Percentiles rank a stretch among this genome's conserved stretches.
Conservation (phyloP, 352 stramenopile genomes). For the Globisporangium polare region DNA sequence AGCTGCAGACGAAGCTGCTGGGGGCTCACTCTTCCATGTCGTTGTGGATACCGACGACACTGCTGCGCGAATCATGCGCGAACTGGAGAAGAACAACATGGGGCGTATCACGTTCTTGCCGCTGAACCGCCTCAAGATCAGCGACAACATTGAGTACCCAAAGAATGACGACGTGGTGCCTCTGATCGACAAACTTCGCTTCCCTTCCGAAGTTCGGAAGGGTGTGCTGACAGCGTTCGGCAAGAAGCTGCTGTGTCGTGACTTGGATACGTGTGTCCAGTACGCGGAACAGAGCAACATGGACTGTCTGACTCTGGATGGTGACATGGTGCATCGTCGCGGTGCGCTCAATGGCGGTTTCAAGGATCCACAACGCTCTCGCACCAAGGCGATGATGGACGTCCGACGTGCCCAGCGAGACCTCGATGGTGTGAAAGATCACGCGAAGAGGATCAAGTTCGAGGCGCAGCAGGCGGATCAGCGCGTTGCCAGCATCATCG, state of each 20-base stretch:
- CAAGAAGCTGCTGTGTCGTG: constrained; percentile 95
- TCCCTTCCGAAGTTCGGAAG: constrained; percentile 77
- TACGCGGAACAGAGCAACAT: constrained; percentile 87
- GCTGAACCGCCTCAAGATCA: constrained; percentile 88
- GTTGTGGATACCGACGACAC: constrained; percentile 98
- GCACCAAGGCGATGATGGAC: constrained; percentile 77
- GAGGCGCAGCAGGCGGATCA: constrained; percentile 90
- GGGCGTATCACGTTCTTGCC: constrained; percentile 98
- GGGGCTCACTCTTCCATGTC: constrained; percentile 97
- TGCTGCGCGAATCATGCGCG: constrained; percentile 91
- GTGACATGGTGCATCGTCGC: constrained; percentile 96
- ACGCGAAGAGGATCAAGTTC: constrained; percentile 81
- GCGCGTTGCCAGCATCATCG: constrained; percentile 77
- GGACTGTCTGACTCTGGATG: constrained; percentile 98
- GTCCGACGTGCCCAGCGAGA: constrained; percentile 73
- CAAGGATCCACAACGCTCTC: constrained; percentile 87
- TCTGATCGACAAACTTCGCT: constrained; percentile 85
- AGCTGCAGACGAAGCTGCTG: constrained; percentile 94
- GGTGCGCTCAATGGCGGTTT: constrained; percentile 97
- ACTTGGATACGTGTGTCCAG: constrained; percentile 87
- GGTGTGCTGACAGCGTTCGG: constrained; percentile 96
- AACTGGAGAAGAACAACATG: constrained; percentile 92
- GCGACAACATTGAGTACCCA: constrained; percentile 71
- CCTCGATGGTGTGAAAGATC: constrained; percentile 61
- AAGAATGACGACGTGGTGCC: constrained; percentile 81